phyloP scores from a whole-genome alignment of 2,329 filamentous ascomycete species.

The Sclerotinia subarctica region DNA sequence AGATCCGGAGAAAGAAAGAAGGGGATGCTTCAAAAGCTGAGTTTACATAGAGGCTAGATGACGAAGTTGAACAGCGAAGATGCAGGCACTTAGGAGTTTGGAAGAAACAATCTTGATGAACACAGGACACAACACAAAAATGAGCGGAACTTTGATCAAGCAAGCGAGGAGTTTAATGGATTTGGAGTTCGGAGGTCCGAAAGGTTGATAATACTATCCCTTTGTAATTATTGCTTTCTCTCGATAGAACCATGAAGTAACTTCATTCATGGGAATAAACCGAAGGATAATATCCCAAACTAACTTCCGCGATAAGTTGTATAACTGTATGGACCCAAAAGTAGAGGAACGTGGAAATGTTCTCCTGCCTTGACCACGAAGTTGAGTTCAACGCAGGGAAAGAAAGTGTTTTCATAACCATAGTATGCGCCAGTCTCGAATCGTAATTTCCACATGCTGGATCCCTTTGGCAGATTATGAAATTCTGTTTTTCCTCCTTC shows the following conservation, averaged over 20 bases:
- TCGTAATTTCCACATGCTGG: slow-evolving; percentile 59
- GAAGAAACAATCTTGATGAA: not conserved
- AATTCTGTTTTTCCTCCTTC: slow-evolving; percentile 12
- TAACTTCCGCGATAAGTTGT: slow-evolving; percentile 77
- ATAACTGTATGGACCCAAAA: slow-evolving; percentile 77
- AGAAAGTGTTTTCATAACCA: slow-evolving; percentile 57
- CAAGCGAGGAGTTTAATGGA: slow-evolving; percentile 14
- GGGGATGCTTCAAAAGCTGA: slow-evolving; percentile 27
- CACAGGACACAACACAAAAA: slow-evolving; percentile 4
- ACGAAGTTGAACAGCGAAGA: not conserved
- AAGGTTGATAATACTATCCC: slow-evolving; percentile 18
- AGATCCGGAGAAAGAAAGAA: slow-evolving; percentile 27
- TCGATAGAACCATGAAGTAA: slow-evolving; percentile 4
- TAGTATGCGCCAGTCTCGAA: slow-evolving; percentile 75
- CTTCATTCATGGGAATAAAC: slow-evolving; percentile 11
- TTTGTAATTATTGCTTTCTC: slow-evolving; percentile 13
- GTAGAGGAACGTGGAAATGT: slow-evolving; percentile 75
- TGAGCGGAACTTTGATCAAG: slow-evolving; percentile 1
- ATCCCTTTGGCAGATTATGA: slow-evolving; percentile 32
- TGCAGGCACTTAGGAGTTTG: not conserved
- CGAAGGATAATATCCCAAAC: not conserved
- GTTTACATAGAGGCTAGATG: slow-evolving; percentile 22
- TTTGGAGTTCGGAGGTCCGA: slow-evolving; percentile 12
- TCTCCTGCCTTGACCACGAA: slow-evolving; percentile 53
- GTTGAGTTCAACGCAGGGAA: slow-evolving; percentile 53